Evolutionary conservation across 192 early-diverging fungal species (phyloP), one percentile per base, ranked within the genome.

Genomic region (Gaertneriomyces semiglobifer): DNA sequence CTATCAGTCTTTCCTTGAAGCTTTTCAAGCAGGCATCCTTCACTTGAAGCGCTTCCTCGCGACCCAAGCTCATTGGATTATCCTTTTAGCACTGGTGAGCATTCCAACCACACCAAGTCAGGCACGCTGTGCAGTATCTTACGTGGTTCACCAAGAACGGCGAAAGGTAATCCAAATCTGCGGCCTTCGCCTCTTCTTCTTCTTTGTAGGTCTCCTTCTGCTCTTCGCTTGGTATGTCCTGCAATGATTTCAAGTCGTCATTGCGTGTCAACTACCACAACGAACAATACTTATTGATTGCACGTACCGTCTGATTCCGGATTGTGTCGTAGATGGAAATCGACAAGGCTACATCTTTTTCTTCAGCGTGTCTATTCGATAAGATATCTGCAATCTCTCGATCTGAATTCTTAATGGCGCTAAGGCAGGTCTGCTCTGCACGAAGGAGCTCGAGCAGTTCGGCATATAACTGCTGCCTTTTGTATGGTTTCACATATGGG

Each of bases 131-230:
- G 19, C 12, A 44, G 5, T 74, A 4, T 53, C 74, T 77, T 68
- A 82, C 83, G 63, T 77, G 79, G 60, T 81, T 84, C 55, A 86
- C 74, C 12, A 86, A 63, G 69, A 84, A 86, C 1, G 84, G 84
- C 20, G 79, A 82, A 6, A 86, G 63, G 66, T 82, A 86, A 56
- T 86, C 84, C 16, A 86, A 58, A 59, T 84, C 77, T 1, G 77
- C 62, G 16, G 68, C 62, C 44, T 81, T 84, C 33, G 71, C 56
- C 44, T 78, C 80, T 60, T 84, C 81, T 55, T 86, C 84, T 41
- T 80, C 81, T 51, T 81, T 83, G 68, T 78, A 74, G 52, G 68
- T 66, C 42, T 83, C 81, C 25, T 75, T 81, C 63, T 83, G 72
- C n/a, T 74, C 65, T 43, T 82, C 79, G 53, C 55, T 73, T 12